These are phyloP conservation scores for Aspergillus affinis DNA, from an alignment of 495 filamentous ascomycete species.

Conservation along the genomic window DNA sequence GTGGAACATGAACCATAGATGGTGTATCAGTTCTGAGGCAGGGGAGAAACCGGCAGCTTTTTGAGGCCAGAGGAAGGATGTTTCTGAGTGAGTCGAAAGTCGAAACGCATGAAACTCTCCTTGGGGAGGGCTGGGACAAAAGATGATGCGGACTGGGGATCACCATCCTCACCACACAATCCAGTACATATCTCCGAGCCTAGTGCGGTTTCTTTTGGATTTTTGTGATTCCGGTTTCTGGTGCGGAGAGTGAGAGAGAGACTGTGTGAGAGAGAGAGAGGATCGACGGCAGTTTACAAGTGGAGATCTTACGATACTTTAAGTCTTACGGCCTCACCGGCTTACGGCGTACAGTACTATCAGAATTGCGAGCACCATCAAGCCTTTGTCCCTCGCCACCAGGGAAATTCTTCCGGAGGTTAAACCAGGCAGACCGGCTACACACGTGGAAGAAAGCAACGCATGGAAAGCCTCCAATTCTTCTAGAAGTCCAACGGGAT, in stretches of 20 bases:
- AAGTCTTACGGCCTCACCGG: too few species aligned
- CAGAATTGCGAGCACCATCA: not conserved
- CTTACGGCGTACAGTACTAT: not conserved
- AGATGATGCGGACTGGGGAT: too few species aligned
- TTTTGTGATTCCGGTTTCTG: too few species aligned
- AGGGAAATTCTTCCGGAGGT: not conserved
- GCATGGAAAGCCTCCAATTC: not conserved
- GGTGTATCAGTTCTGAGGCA: not conserved
- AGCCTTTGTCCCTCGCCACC: not conserved
- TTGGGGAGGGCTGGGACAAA: too few species aligned
- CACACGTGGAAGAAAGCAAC: not conserved
- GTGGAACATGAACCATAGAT: not conserved
- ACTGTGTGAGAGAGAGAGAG: not conserved
- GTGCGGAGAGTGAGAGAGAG: constrained; percentile 11
- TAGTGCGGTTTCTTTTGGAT: too few species aligned
- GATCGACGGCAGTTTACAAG: constrained; percentile 19
- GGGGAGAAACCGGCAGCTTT: not conserved
- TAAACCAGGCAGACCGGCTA: not conserved
- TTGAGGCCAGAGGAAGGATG: not conserved
- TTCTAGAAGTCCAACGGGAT: not conserved
- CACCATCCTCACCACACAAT: not conserved
- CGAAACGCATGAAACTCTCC: too few species aligned
- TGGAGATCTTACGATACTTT: constrained; percentile 18
- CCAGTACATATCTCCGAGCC: too few species aligned
- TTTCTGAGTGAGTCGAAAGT: not conserved